phyloP scores from a whole-genome alignment of 371 early-diverging fungal genomes.

The Mucor mucedo region DNA sequence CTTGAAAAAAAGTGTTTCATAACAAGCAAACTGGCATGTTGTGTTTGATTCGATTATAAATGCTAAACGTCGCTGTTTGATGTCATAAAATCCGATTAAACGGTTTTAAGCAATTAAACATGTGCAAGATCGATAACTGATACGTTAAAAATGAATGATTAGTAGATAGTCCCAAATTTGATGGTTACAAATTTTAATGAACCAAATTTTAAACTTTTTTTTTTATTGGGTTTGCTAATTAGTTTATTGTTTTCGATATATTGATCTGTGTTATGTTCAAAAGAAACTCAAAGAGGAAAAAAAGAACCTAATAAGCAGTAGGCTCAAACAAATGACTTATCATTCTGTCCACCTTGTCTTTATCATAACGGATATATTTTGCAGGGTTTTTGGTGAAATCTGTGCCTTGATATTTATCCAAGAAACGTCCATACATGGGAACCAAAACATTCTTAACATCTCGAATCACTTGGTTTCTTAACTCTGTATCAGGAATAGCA shows the following conservation, averaged over 20 bases:
- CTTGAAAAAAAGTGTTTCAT: no score
- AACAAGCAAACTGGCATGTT: no score
- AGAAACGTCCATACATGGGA: constrained; percentile 81
- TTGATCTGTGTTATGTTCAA: no score
- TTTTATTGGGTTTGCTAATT: no score
- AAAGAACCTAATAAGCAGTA: constrained; percentile 37
- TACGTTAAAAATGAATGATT: not conserved
- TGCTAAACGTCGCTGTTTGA: no score
- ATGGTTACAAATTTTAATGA: not conserved
- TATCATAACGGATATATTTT: constrained; percentile 85
- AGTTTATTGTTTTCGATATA: no score
- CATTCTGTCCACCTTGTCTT: constrained; percentile 65
- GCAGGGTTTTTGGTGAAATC: constrained; percentile 82
- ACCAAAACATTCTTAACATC: constrained; percentile 76
- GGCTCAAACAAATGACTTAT: constrained; percentile 75
- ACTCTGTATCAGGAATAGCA: constrained; percentile 82
- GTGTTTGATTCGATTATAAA: no score
- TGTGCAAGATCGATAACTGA: no score
- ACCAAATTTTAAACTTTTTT: no score
- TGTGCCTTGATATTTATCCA: constrained; percentile 66
- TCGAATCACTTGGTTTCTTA: constrained; percentile 72
- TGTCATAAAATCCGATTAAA: no score
- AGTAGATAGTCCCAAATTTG: not conserved
- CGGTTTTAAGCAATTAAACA: no score
- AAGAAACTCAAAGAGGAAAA: no score